Conservation (phyloP, 108 stramenopile genomes). For the Discostella pseudostelligera region DNA sequence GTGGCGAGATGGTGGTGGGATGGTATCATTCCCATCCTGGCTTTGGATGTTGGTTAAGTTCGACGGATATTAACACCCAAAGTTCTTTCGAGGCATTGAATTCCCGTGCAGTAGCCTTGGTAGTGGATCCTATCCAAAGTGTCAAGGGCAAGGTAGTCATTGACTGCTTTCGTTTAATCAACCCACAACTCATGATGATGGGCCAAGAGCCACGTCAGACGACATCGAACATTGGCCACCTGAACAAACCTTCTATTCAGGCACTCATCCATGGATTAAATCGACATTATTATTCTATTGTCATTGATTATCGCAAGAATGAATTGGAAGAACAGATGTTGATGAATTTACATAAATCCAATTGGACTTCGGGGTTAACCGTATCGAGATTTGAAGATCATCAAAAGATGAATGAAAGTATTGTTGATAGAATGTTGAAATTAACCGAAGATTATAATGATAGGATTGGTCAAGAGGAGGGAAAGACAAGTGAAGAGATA, state of each 20-base stretch:
- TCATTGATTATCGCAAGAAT: constrained; percentile 99
- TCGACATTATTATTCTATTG: constrained; percentile 98
- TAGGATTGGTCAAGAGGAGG: constrained; percentile 82
- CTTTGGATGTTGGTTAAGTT: constrained; percentile 98
- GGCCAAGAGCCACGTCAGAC: constrained; percentile 98
- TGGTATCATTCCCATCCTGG: constrained; percentile 99
- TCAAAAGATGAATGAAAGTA: constrained; percentile 76
- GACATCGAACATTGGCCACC: constrained; percentile 97
- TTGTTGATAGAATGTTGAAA: constrained; percentile 89
- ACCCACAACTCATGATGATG: constrained; percentile 97
- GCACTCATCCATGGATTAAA: constrained; percentile 98
- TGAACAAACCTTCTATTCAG: constrained; percentile 99
- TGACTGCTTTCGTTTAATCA: constrained; percentile 98
- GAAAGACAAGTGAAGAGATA: constrained; percentile 79
- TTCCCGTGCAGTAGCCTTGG: constrained; percentile 94
- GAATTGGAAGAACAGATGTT: constrained; percentile 99
- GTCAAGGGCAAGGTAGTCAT: constrained; percentile 99
- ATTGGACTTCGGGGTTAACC: constrained; percentile 91
- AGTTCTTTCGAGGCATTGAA: constrained; percentile 95
- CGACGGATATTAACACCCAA: constrained; percentile 99
- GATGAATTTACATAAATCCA: constrained; percentile 94
- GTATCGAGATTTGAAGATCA: constrained; percentile 91
- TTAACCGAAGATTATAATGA: constrained; percentile 94
- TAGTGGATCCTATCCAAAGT: constrained; percentile 98
- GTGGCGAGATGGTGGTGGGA: constrained; percentile 98